Conservation (phyloP, 305 asterid species). For the Caryopteris hybrid region DNA sequence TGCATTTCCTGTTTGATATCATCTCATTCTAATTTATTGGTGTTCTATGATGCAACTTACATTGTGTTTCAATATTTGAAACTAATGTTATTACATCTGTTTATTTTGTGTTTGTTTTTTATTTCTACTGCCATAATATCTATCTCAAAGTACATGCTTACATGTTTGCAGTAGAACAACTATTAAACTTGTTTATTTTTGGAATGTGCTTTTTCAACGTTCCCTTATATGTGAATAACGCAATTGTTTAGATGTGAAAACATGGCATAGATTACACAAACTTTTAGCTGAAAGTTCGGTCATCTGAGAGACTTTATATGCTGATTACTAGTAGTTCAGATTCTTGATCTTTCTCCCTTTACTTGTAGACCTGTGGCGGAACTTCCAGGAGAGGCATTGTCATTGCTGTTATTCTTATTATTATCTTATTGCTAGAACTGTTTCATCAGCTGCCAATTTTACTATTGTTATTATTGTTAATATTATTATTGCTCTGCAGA, state of each 20-base stretch:
- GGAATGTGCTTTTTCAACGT: neutral
- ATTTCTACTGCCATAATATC: neutral
- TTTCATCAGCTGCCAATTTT: neutral
- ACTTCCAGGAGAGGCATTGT: neutral
- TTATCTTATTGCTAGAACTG: neutral
- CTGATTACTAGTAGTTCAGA: neutral
- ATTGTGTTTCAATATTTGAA: neutral
- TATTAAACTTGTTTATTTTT: neutral
- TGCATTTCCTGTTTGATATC: neutral
- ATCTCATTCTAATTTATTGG: neutral
- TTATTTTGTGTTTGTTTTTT: neutral
- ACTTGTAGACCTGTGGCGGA: neutral
- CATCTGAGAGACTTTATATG: neutral
- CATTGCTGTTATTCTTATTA: neutral
- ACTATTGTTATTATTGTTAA: neutral
- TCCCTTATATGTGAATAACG: neutral
- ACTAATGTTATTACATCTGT: neutral
- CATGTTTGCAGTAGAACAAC: neutral
- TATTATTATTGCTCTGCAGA: neutral
- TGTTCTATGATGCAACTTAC: neutral
- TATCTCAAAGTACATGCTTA: neutral
- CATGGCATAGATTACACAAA: neutral
- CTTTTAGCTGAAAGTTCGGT: neutral
- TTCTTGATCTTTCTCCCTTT: neutral
- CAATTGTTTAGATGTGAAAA: neutral